Conservation (phyloP, 805 yeast species). For the Nakazawaea peltata region DNA sequence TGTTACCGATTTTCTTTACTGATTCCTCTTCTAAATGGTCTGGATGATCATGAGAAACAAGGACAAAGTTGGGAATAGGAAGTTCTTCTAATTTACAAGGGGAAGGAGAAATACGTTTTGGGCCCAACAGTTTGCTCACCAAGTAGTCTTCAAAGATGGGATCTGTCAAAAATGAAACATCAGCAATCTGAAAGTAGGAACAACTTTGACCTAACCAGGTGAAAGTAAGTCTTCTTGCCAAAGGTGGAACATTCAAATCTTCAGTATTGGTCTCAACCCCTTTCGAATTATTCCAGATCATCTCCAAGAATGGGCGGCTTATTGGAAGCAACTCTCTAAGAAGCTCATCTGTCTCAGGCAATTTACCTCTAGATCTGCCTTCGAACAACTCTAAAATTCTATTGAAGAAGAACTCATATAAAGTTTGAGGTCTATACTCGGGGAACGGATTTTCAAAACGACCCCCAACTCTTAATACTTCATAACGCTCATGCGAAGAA, state of each 20-base stretch:
- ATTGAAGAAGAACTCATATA: constrained; percentile 75
- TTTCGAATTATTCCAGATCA: constrained; percentile 19
- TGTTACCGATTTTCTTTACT: constrained; percentile 47
- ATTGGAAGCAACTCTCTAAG: constrained; percentile 54
- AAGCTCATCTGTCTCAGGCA: constrained; percentile 38
- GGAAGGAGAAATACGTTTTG: constrained; percentile 72
- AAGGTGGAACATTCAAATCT: constrained; percentile 18
- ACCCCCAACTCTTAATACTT: constrained; percentile 54
- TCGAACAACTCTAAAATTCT: constrained; percentile 67
- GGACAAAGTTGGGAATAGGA: constrained; percentile 59
- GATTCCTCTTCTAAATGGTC: constrained; percentile 78
- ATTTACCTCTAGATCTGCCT: constrained; percentile 46
- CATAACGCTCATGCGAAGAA: constrained; percentile 23
- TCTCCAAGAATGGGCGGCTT: constrained; percentile 45
- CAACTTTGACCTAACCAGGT: constrained; percentile 97
- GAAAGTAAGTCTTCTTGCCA: constrained; percentile 45
- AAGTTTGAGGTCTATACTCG: constrained; percentile 85
- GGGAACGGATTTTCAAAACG: constrained; percentile 85
- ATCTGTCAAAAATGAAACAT: constrained; percentile 75
- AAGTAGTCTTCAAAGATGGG: constrained; percentile 70
- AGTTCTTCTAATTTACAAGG: constrained; percentile 62
- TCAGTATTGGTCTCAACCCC: constrained; percentile 15
- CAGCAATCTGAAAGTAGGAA: constrained; percentile 60
- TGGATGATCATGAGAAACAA: constrained; percentile 93
- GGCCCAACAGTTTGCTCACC: constrained; percentile 61